phyloP scores from a whole-genome alignment of 441 rosid species.

The Hura crepitans region DNA sequence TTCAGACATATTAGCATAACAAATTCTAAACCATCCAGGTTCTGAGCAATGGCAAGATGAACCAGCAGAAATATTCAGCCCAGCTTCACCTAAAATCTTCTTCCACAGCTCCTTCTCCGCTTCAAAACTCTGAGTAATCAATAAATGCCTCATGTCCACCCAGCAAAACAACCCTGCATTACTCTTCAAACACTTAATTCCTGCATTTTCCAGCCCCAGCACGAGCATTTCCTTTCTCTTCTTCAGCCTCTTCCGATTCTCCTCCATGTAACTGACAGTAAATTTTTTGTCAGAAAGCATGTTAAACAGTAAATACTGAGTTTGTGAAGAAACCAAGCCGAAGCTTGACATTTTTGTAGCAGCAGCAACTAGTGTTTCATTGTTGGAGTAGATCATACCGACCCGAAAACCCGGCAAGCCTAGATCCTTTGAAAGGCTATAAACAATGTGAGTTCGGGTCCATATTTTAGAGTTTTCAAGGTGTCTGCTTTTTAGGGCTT shows the following conservation, averaged over 20 bases:
- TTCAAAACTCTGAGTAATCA: conserved; percentile 54
- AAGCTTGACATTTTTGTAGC: conserved; percentile 98
- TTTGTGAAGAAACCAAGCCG: conserved; percentile 86
- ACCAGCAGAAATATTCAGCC: conserved; percentile 75
- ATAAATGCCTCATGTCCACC: conserved; percentile 85
- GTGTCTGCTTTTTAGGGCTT: conserved; percentile 50
- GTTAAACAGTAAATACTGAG: conserved; percentile 65
- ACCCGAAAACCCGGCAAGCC: conserved; percentile 94
- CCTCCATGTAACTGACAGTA: conserved; percentile 48
- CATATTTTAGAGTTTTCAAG: conserved; percentile 41
- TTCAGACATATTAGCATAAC: conserved; percentile 89
- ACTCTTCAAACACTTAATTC: conserved; percentile 57
- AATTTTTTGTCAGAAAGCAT: conserved; percentile 69
- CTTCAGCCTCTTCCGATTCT: conserved; percentile 56
- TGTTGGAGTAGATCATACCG: conserved; percentile 79
- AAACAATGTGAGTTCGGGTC: conserved; percentile 63
- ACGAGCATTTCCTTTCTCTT: conserved; percentile 52
- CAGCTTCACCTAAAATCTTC: conserved; percentile 59
- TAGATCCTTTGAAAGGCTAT: conserved; percentile 80
- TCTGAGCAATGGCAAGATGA: conserved; percentile 83
- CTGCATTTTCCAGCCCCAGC: conserved; percentile 58
- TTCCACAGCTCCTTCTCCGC: conserved; percentile 85
- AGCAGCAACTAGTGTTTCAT: conserved; percentile 56
- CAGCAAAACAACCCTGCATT: conserved; percentile 87
- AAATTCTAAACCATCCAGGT: conserved; percentile 90